Evolutionary conservation across 306 rosid genomes (phyloP).

Genomic region (Trifolium fragiferum): DNA sequence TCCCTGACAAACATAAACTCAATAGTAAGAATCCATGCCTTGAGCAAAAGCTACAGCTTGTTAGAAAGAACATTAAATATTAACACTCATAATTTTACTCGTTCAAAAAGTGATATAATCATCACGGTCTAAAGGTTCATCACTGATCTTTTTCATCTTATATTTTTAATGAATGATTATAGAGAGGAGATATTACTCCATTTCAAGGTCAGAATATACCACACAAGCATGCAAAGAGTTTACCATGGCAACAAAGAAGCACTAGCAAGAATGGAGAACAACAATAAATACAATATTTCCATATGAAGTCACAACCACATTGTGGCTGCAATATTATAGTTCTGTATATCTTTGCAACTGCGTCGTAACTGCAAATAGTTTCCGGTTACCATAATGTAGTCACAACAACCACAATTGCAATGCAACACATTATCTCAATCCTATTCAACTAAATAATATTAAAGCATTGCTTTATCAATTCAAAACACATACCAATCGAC

Average conservation of each 20-base stretch:
- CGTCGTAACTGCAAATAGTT: neutral
- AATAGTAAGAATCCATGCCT: neutral
- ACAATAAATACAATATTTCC: neutral
- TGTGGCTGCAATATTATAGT: neutral
- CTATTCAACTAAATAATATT: neutral
- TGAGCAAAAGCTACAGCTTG: neutral
- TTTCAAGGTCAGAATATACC: constrained; percentile 1
- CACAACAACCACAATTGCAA: neutral
- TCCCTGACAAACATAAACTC: constrained; percentile 56
- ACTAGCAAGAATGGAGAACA: neutral
- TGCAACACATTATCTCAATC: neutral
- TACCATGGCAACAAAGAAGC: neutral
- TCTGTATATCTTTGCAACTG: neutral
- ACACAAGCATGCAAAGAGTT: neutral
- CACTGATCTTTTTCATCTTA: neutral
- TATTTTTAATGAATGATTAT: neutral
- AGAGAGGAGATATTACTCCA: neutral
- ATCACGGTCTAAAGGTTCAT: constrained; percentile 1
- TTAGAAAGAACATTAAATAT: constrained; percentile 12
- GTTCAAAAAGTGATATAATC: constrained; percentile 9
- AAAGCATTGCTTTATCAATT: neutral
- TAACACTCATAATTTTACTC: neutral
- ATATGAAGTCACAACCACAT: neutral
- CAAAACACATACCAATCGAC: neutral
- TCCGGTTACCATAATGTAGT: neutral